Base-by-base conservation (phyloP, 768 basidiomycete species). In the Suillus lakei region DNA sequence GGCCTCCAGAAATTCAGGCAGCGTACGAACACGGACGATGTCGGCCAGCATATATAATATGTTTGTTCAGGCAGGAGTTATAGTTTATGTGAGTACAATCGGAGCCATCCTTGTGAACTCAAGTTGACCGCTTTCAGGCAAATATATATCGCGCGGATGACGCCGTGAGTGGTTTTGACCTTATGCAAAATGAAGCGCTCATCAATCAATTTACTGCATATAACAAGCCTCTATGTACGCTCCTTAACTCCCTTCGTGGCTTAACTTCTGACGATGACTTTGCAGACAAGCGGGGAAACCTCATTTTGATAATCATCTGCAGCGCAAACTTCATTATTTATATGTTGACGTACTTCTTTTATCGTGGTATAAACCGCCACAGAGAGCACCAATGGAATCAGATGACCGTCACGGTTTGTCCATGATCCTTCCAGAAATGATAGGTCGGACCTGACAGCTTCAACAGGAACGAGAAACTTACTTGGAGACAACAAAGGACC, bases 1-100 rank as follows among this genome's bases (percentile, higher is more conserved):
- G 86, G 79, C 82, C 1, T 88, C 85, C 1, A 78, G 84, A 60
- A 90, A 89, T 72, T 86, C 89, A 2, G 82, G 84, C 69, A 85
- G 84, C 61, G 89, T 90, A 3, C 76, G 84, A 50, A 87, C 84
- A 7, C 78, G 88, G 71, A 86, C 77, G 12, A 76, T 80, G 12
- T 72, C 73, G 2, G 78, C 81, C 9, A 78, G 80, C 1, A 75
- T 87, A 32, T 89, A 90, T 73, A 90, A 89, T 68, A 87, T 89
- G 82, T 85, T 84, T 66, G 86, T 88, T n/a, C 87, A 89, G 72
- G 83, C 83, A 4, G 84, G 84, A 21, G 80, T 77, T 21, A 83
- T 88, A 39, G 75, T 84, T 43, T 82, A 82, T 67, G 84, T 84
- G 64, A 54, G 81, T 75, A 16, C 61, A n/a, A 21, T 36, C 59